Evolutionary conservation across 2,329 filamentous ascomycete genomes (phyloP).

Genomic region (Exophiala sp.): DNA sequence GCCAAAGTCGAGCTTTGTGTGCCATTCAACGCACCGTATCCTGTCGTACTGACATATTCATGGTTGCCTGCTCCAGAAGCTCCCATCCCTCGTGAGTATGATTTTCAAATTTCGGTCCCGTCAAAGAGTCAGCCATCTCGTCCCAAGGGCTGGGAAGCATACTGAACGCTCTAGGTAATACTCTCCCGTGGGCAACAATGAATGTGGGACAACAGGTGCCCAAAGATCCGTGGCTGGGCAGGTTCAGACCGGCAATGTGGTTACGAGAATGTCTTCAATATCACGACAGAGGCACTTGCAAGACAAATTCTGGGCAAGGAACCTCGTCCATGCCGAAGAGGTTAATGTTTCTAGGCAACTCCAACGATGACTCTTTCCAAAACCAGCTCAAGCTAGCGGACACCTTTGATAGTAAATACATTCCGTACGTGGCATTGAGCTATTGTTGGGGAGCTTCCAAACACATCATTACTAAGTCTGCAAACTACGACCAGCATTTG

Average conservation of each 20-base stretch:
- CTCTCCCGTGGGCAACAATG: constrained; percentile 7
- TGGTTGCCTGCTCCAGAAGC: constrained; percentile 5
- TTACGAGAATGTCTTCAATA: constrained; percentile 3
- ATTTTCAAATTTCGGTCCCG: constrained; percentile 6
- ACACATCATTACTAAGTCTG: neutral
- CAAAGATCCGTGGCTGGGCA: constrained; percentile 3
- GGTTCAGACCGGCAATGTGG: constrained; percentile 4
- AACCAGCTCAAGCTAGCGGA: constrained; percentile 2
- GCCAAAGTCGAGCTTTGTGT: constrained; percentile 12
- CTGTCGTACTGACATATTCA: constrained; percentile 11
- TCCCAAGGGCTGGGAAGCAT: too few relatives aligned
- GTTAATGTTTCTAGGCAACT: constrained; percentile 1
- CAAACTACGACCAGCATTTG: neutral
- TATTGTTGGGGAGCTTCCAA: constrained; percentile 2
- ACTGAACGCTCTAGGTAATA: neutral
- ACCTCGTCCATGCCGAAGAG: constrained; percentile 2
- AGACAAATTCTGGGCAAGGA: neutral
- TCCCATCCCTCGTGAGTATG: constrained; percentile 8
- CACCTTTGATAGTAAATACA: neutral
- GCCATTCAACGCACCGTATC: constrained; percentile 4
- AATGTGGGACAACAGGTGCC: constrained; percentile 5
- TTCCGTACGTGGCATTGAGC: constrained; percentile 13
- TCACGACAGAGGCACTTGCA: neutral
- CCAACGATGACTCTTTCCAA: neutral
- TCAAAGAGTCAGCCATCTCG: neutral